These are phyloP conservation scores for Hevea brasiliensis DNA, from an alignment of 345 rosid species.

Conservation along the genomic window DNA sequence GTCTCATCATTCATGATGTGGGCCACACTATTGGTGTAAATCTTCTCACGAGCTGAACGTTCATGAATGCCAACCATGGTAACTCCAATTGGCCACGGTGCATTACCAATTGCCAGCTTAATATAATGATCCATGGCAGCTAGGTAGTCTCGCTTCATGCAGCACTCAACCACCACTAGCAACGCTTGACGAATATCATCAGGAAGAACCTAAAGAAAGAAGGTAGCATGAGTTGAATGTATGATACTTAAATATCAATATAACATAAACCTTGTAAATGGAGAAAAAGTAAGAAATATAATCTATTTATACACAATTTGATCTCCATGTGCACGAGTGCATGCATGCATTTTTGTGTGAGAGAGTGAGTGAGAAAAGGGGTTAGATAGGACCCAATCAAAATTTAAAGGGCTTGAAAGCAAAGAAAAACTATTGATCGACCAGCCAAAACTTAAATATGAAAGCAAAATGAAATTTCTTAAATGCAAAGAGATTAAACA, in stretches of 20 bases:
- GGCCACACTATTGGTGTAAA: conserved; percentile 92
- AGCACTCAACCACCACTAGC: conserved; percentile 72
- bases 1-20: conserved; percentile 99
- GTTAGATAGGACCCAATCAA: not conserved
- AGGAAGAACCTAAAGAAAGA: conserved; percentile 61
- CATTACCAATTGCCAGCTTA: conserved; percentile 89
- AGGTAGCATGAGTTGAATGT: not conserved
- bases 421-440: not conserved
- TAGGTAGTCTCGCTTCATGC: conserved; percentile 87
- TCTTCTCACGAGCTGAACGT: conserved; percentile 97
- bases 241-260: not conserved
- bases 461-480: not conserved
- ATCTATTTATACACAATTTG: not conserved
- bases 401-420: not conserved
- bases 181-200: conserved; percentile 86
- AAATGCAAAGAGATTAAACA: not conserved
- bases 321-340: not conserved
- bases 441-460: not conserved
- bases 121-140: conserved; percentile 99
- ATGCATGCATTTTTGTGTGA: not conserved
- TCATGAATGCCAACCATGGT: conserved; percentile 99
- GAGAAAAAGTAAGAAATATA: not conserved
- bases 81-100: conserved; percentile 99
- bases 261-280: not conserved
- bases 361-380: too few species aligned